phyloP scores from a whole-genome alignment of 768 basidiomycete species.

The Termitomyces titanicus region DNA sequence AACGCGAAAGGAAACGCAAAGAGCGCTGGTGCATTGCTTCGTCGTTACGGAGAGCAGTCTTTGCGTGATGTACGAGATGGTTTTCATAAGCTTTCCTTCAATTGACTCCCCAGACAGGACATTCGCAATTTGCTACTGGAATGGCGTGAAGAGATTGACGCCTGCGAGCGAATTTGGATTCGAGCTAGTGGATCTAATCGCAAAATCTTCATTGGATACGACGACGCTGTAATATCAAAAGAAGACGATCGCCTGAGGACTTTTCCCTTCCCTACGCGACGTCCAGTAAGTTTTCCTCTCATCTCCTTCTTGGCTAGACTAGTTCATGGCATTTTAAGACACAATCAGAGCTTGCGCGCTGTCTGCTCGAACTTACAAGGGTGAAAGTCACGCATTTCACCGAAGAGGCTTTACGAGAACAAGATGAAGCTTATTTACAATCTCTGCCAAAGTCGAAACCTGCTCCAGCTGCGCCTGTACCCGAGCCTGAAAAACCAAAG shows the following conservation, averaged over 20 bases:
- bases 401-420: constrained; percentile 75
- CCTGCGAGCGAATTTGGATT: constrained; percentile 90
- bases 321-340: constrained; percentile 48
- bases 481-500: constrained; percentile 44
- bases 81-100: not conserved
- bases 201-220: constrained; percentile 88
- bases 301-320: not conserved
- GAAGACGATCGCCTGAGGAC: constrained; percentile 81
- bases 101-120: constrained; percentile 50
- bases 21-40: constrained; percentile 89
- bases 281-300: constrained; percentile 61
- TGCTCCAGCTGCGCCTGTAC: constrained; percentile 26
- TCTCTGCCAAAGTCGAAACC: constrained; percentile 82
- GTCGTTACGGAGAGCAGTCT: constrained; percentile 94
- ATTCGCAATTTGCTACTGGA: constrained; percentile 79
- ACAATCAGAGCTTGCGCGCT: constrained; percentile 83
- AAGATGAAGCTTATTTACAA: constrained; percentile 87
- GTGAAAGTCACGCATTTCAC: constrained; percentile 86
- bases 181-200: constrained; percentile 86
- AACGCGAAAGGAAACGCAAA: constrained; percentile 90
- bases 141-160: constrained; percentile 84
- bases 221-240: constrained; percentile 71
- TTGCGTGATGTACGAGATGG: constrained; percentile 70
- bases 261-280: constrained; percentile 94
- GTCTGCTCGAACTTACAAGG: constrained; percentile 79